A percentile compares a stretch with the other conserved stretches of the same genome.
These are phyloP conservation scores for Annulohypoxylon nitens DNA, from an alignment of 495 filamentous ascomycete genomes.

Conservation along the genomic window DNA sequence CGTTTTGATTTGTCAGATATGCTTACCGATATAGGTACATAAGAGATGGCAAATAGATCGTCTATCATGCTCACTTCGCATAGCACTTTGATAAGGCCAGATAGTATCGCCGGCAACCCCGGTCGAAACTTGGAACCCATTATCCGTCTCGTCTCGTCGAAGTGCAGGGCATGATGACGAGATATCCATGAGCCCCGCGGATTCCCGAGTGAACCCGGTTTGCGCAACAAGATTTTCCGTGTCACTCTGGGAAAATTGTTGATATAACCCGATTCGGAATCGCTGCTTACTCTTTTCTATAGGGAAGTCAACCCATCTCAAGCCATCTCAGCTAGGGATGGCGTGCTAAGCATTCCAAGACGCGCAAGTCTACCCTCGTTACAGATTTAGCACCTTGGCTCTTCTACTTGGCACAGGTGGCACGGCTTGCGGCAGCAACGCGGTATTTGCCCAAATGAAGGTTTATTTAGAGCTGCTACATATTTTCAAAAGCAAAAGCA, in stretches of 20 bases:
- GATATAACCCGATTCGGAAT: conserved; percentile 1
- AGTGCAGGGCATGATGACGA: background rate
- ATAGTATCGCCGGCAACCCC: conserved; percentile 4
- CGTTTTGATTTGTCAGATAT: conserved; percentile 15
- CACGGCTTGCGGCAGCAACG: background rate
- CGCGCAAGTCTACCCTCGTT: conserved; percentile 16
- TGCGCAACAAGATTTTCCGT: conserved; percentile 12
- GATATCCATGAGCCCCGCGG: background rate
- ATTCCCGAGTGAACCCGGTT: conserved; percentile 2
- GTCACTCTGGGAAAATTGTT: background rate
- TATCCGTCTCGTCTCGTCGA: background rate
- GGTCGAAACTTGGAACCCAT: background rate
- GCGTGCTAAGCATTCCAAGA: conserved; percentile 9
- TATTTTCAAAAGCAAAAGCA: background rate
- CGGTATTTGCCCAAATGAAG: background rate
- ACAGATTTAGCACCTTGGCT: conserved; percentile 34
- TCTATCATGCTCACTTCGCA: conserved; percentile 19
- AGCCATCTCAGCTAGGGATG: background rate
- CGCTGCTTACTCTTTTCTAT: background rate
- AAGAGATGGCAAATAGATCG: conserved; percentile 20
- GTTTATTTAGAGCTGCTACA: conserved; percentile 5
- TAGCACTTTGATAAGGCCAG: conserved; percentile 33
- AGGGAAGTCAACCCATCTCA: background rate
- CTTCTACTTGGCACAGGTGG: conserved; percentile 30
- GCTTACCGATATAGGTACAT: conserved; percentile 29